Percentiles rank a stretch among this genome's conserved stretches.
phyloP scores from a whole-genome alignment of 495 filamentous ascomycete species.

The Trichoderma parareesei region DNA sequence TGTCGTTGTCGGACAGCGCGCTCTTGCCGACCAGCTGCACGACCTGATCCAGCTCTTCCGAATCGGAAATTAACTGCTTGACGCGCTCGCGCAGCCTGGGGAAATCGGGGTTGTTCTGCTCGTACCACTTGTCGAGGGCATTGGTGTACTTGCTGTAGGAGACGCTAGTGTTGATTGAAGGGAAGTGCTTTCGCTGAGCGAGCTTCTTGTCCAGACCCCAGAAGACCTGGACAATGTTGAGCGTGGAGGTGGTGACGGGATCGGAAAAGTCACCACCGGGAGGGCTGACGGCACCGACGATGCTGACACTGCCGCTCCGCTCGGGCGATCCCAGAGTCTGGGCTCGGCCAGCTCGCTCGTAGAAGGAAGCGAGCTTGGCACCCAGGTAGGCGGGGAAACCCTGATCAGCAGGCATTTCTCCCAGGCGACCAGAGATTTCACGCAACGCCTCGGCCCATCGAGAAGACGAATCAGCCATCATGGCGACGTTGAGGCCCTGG shows the following conservation, averaged over 20 bases:
- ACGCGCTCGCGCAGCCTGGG: conserved; percentile 86
- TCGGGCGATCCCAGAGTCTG: conserved; percentile 79
- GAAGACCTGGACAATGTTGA: conserved; percentile 98
- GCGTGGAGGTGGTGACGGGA: conserved; percentile 87
- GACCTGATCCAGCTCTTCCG: conserved; percentile 96
- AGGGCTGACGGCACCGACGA: conserved; percentile 94
- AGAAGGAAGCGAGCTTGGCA: conserved; percentile 96
- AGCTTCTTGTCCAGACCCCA: conserved; percentile 99
- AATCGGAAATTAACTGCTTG: conserved; percentile 84
- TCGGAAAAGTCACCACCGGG: conserved; percentile 99
- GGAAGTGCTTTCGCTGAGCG: conserved; percentile 98
- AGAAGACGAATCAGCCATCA: conserved; percentile 99
- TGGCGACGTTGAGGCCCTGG: conserved; percentile 93
- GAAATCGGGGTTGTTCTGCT: conserved; percentile 88
- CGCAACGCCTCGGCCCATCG: conserved; percentile 97
- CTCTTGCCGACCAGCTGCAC: conserved; percentile 98
- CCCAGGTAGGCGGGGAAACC: conserved; percentile 97
- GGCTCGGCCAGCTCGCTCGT: conserved; percentile 92
- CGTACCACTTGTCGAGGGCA: conserved; percentile 83
- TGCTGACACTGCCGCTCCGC: conserved; percentile 85
- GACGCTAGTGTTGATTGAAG: conserved; percentile 90
- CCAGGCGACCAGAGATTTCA: conserved; percentile 97
- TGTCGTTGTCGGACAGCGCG: conserved; percentile 90
- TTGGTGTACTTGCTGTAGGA: conserved; percentile 96
- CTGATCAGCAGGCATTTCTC: conserved; percentile 99